These are phyloP conservation scores for Phytophthora multivora DNA, from an alignment of 352 stramenopile species.

Conservation along the genomic window DNA sequence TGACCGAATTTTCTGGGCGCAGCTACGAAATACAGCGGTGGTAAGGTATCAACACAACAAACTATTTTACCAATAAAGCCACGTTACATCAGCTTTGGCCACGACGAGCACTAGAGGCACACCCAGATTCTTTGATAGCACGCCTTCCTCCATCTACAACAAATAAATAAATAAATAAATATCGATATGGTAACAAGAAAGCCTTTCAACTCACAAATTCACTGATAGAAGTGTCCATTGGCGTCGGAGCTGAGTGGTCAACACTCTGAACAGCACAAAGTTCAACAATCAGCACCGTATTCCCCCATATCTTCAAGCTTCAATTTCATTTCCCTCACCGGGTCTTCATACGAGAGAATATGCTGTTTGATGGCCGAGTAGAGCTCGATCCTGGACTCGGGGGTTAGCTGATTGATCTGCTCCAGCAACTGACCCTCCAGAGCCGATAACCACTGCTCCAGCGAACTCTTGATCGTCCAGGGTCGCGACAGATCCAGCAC, in stretches of 20 bases:
- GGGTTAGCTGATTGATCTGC: conserved; percentile 69
- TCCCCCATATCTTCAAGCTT: not conserved
- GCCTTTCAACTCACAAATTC: conserved; percentile 65
- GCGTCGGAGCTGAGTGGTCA: conserved; percentile 51
- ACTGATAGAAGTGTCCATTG: conserved; percentile 61
- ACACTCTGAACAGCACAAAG: conserved; percentile 42
- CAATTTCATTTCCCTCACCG: conserved; percentile 36
- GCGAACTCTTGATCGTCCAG: conserved; percentile 82
- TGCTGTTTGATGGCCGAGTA: conserved; percentile 73
- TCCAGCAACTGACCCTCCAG: conserved; percentile 72
- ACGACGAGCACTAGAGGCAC: conserved; percentile 77
- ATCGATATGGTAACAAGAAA: conserved; percentile 1
- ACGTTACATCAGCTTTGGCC: conserved; percentile 72
- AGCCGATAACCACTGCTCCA: conserved; percentile 83
- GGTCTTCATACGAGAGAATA: conserved; percentile 79
- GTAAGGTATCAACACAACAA: not conserved
- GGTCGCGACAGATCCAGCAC: conserved; percentile 75
- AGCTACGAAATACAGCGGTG: conserved; percentile 35
- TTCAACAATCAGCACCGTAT: conserved; percentile 6
- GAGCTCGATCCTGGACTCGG: conserved; percentile 59
- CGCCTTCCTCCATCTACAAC: conserved; percentile 73
- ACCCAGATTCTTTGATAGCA: conserved; percentile 79
- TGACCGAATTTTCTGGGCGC: conserved; percentile 78
- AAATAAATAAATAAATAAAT: not conserved
- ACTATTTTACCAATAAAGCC: no score